Base-by-base conservation (phyloP, 2,329 filamentous ascomycete genomes). In the Fulvia fulva region DNA sequence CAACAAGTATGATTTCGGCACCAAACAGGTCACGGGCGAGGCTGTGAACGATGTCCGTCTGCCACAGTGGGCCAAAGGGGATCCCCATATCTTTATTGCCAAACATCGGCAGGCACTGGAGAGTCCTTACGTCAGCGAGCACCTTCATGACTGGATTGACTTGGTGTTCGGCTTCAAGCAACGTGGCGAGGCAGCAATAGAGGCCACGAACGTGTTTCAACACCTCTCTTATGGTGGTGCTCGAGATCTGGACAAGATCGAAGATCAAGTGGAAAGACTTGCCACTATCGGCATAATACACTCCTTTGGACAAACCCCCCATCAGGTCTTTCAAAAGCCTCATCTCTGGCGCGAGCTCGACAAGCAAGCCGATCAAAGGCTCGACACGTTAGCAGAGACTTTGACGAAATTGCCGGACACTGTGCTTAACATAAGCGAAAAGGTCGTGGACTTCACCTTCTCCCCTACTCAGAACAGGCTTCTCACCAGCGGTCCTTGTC, bases 291-390 rank as follows among this genome's bases (percentile, higher is more conserved):
- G 91, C 32, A 96, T 97, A 65, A 97, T 99, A 67, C 93, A 99
- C 75, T 97, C 97, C 67, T 99, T 99, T 73, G 94, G 94, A 0
- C 94, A 99, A 73, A 99, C 95, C 1, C 94, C 95, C 1, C 89
- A 95, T 67, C 95, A 99, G 72, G 88, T 97, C 16, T 99, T 97
- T 72, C 83, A 85, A 46, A 87, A 88, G 58, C 81, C 88, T 12
- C 94, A 99, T 73, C 87, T 89, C 3, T 77, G 83, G n/a, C 84
- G 88, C 14, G 83, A 89, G 56, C 75, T 82, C 4, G 79, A 83
- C 22, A 50, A 32, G 47, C 86, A 85, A 5, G 78, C 82, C 2
- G 63, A 67, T 8, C 85, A 84, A 57, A 83, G 90, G 56, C 79
- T 99, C 0, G 93, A 99, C 72, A 88, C 85, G 0, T 83, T 87